Base-by-base conservation (phyloP, 768 basidiomycete species). In the Neoboletus brunneissimus region DNA sequence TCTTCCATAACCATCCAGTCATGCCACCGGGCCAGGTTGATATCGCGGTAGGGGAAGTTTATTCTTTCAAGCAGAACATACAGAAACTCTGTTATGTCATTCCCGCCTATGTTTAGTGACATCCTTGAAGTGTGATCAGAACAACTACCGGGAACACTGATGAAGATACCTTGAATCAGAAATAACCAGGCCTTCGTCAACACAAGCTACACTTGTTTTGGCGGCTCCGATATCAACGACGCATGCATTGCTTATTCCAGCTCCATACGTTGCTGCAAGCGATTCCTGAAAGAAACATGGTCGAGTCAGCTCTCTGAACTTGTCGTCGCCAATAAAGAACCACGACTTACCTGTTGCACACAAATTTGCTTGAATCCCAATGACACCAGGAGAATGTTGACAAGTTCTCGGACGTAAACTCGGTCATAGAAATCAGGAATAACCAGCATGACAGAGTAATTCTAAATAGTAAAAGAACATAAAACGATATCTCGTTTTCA, bases 351-450 rank as follows among this genome's bases (percentile, higher is more conserved):
- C 80, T 98, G 97, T 70, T 96, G 93, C 4, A 89, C 85, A 63
- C 90, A 94, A 32, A 98, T 73, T 71, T 97, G 92, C 68, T 91
- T 92, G 79, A 99, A 99, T 0, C 91, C 92, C 80, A 99, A 85
- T 2, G 81, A 79, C 27, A 82, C 73, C 34, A 98, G 67, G 11
- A 98, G 73, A 11, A 96, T 70, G 57, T 88, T 81, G 8, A 84
- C 79, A 64, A 94, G 77, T 55, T 89, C 88, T 57, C 86, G 84
- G 53, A 98, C 85, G 66, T 96, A 98, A 12, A 79, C 70, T 51
- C 91, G 81, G 54, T 96, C 91, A 65, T 90, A 93, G 61, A 92
- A 86, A 69, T 99, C 97, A 8, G 97, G 95, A 23, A 98, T 85
- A 32, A 98, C 84, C 5, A 99, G 79, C 37, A 98, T 79, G 13